phyloP scores from a whole-genome alignment of 1,284 basidiomycete species.

The Irpex rosettiformis region DNA sequence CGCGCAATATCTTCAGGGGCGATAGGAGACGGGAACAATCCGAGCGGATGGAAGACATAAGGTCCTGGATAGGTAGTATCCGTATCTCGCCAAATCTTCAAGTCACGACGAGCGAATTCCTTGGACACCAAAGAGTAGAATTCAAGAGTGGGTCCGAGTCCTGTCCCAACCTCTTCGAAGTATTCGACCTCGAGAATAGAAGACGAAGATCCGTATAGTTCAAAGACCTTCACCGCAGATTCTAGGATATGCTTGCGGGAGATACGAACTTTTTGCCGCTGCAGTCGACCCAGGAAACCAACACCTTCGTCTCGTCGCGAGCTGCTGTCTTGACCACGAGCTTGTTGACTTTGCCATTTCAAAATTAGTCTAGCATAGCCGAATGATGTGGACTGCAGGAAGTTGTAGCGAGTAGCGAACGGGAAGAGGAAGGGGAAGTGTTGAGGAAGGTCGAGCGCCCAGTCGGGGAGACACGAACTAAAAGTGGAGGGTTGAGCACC shows the following conservation, averaged over 20 bases:
- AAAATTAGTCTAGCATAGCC: conserved; percentile 93
- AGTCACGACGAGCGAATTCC: conserved; percentile 85
- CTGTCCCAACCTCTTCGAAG: conserved; percentile 98
- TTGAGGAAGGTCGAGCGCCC: conserved; percentile 92
- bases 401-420: conserved; percentile 94
- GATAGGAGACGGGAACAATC: conserved; percentile 88
- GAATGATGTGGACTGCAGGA: conserved; percentile 96
- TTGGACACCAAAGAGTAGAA: conserved; percentile 94
- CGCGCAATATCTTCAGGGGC: conserved; percentile 58
- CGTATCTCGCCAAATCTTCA: conserved; percentile 90
- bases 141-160: conserved; percentile 96
- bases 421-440: conserved; percentile 98
- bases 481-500: conserved; percentile 1
- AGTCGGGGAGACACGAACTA: conserved; percentile 93
- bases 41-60: conserved; percentile 80
- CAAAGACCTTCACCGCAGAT: conserved; percentile 97
- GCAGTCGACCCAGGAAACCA: conserved; percentile 87
- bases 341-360: conserved; percentile 85
- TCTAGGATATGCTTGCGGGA: conserved; percentile 93
- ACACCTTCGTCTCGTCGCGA: conserved; percentile 87
- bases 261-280: conserved; percentile 96
- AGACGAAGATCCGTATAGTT: conserved; percentile 91
- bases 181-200: conserved; percentile 97
- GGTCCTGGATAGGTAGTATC: conserved; percentile 60
- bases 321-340: conserved; percentile 60